Evolutionary conservation across 164 flowering plant species (phyloP).

Genomic region (Euptelea pleiosperma): DNA sequence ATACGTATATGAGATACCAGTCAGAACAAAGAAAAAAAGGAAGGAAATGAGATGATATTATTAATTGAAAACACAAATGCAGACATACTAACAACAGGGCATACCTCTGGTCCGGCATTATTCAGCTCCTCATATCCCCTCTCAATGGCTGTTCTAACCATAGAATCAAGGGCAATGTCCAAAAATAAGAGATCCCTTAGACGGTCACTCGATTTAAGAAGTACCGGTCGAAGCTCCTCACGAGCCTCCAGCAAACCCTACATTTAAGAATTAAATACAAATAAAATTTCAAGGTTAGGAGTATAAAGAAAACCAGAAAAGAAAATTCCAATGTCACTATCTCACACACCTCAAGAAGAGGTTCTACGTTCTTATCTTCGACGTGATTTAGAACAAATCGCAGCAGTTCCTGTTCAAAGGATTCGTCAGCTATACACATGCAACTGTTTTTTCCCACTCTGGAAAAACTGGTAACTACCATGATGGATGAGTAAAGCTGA

Average conservation of each 20-base stretch:
- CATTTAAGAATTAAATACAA: constrained; percentile 11
- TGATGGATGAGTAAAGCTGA: constrained; percentile 8
- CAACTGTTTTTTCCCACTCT: not conserved
- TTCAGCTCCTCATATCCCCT: constrained; percentile 91
- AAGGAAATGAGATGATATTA: not conserved
- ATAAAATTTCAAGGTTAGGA: constrained; percentile 1
- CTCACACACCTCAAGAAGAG: constrained; percentile 76
- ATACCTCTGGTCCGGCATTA: constrained; percentile 82
- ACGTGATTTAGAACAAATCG: constrained; percentile 68
- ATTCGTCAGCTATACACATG: constrained; percentile 8
- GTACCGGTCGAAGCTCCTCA: constrained; percentile 73
- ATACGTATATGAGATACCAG: not conserved
- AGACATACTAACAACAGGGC: not conserved
- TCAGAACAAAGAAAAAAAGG: not conserved
- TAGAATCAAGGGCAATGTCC: constrained; percentile 93
- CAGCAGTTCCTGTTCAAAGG: constrained; percentile 60
- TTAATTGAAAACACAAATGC: not conserved
- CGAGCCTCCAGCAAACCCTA: constrained; percentile 97
- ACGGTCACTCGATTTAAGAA: constrained; percentile 57
- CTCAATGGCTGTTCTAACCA: constrained; percentile 88
- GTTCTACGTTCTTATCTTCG: constrained; percentile 84
- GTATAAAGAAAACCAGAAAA: not conserved
- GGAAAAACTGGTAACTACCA: not conserved
- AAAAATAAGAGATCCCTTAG: constrained; percentile 87
- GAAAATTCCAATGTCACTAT: constrained; percentile 2